A percentile compares a stretch with the other conserved stretches of the same genome.
Conservation (phyloP, 1,284 basidiomycete species). For the Trametes versicolor region DNA sequence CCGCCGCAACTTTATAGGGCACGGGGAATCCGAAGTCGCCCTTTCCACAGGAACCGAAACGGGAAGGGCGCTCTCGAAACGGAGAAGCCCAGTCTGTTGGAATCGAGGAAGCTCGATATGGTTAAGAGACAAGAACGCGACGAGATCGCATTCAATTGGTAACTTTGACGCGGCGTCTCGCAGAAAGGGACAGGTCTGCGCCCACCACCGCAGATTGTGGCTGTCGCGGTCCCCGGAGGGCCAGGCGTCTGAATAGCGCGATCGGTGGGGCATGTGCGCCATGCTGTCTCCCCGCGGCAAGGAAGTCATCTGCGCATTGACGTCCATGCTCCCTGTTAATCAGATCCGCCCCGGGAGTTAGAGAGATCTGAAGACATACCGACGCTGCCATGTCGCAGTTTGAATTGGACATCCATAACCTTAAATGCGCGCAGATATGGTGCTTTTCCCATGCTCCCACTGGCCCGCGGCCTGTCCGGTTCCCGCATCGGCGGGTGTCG, state of each 20-base stretch:
- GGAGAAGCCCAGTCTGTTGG: conserved; percentile 37
- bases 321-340: conserved; percentile 28
- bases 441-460: conserved; percentile 36
- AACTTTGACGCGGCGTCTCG: conserved; percentile 37
- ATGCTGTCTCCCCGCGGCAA: conserved; percentile 18
- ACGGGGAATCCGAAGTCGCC: conserved; percentile 37
- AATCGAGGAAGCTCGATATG: conserved; percentile 35
- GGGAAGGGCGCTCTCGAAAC: conserved; percentile 40
- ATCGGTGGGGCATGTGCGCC: conserved; percentile 22
- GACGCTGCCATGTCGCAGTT: conserved; percentile 25
- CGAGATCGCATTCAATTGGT: conserved; percentile 33
- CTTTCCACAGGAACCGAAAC: conserved; percentile 41
- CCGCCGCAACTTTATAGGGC: conserved; percentile 41
- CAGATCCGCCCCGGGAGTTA: conserved; percentile 30
- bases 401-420: conserved; percentile 33
- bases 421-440: conserved; percentile 26
- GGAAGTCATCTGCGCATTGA: conserved; percentile 14
- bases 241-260: conserved; percentile 25
- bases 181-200: conserved; percentile 24
- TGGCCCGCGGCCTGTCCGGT: conserved; percentile 39
- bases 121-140: conserved; percentile 32
- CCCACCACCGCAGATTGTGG: conserved; percentile 3
- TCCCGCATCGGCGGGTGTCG: conserved; percentile 39
- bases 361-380: conserved; percentile 30
- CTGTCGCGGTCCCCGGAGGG: conserved; percentile 15